Conservation (phyloP, 1,284 basidiomycete genomes). For the Ustilago curta region DNA sequence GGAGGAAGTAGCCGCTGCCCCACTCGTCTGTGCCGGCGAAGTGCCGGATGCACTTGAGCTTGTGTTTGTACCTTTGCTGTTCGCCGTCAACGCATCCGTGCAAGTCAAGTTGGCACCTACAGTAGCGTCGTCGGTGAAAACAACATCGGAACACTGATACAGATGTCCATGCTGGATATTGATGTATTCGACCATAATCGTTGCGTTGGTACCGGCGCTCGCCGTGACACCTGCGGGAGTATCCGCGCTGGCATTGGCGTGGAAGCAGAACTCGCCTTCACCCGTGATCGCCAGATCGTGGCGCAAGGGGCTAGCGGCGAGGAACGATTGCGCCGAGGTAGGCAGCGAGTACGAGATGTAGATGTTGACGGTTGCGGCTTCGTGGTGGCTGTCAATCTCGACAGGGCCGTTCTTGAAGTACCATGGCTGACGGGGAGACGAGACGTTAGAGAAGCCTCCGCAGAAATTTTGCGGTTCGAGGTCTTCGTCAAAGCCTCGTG, state of each 20-base stretch:
- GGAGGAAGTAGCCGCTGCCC: constrained; percentile 6
- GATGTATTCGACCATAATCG: constrained; percentile 53
- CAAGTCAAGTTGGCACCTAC: constrained; percentile 32
- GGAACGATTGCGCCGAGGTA: constrained; percentile 27
- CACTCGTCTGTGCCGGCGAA: not conserved
- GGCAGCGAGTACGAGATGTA: constrained; percentile 37
- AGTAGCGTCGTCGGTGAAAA: constrained; percentile 20
- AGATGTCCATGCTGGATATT: constrained; percentile 38
- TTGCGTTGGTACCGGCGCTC: constrained; percentile 34
- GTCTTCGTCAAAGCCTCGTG: constrained; percentile 51
- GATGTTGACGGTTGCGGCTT: constrained; percentile 45
- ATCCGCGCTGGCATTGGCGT: constrained; percentile 22
- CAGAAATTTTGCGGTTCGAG: constrained; percentile 41
- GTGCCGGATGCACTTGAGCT: not conserved
- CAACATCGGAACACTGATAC: constrained; percentile 49
- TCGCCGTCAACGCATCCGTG: constrained; percentile 24
- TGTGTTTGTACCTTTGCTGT: not conserved
- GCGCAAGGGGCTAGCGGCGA: constrained; percentile 12
- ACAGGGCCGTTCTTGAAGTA: constrained; percentile 42
- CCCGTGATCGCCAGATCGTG: constrained; percentile 29
- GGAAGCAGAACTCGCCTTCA: constrained; percentile 45
- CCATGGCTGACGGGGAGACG: constrained; percentile 27
- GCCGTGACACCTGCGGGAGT: constrained; percentile 1
- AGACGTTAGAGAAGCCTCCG: constrained; percentile 44
- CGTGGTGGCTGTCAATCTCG: constrained; percentile 48